Conservation (phyloP, 345 rosid species). For the Bruguiera gymnorhiza region DNA sequence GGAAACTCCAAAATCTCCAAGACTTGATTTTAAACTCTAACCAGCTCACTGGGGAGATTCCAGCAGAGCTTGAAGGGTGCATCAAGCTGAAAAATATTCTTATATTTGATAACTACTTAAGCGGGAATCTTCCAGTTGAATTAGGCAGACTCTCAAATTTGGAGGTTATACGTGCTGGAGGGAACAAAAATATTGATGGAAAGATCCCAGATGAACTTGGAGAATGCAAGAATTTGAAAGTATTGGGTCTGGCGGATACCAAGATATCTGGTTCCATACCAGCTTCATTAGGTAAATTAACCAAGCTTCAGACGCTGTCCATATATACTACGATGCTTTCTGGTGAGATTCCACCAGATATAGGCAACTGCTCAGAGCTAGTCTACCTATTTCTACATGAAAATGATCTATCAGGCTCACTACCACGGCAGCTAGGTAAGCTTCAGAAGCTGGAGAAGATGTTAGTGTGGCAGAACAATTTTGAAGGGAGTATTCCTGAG, state of each 20-base stretch:
- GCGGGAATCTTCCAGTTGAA: conserved; percentile 70
- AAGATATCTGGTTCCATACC: conserved; percentile 69
- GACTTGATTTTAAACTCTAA: conserved; percentile 68
- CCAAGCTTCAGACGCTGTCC: conserved; percentile 63
- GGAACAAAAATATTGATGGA: conserved; percentile 73
- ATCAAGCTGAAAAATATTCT: conserved; percentile 40
- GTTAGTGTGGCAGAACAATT: conserved; percentile 75
- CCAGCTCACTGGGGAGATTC: conserved; percentile 74
- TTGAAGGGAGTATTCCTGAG: conserved; percentile 72
- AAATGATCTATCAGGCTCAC: conserved; percentile 74
- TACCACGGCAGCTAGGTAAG: conserved; percentile 69
- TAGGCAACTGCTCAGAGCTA: conserved; percentile 88
- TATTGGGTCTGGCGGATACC: conserved; percentile 77
- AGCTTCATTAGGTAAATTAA: conserved; percentile 65
- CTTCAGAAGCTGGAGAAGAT: conserved; percentile 65
- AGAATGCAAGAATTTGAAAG: conserved; percentile 66
- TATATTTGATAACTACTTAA: conserved; percentile 61
- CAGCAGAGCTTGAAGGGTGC: conserved; percentile 51
- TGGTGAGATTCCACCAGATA: conserved; percentile 74
- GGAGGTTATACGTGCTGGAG: conserved; percentile 74
- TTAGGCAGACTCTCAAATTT: conserved; percentile 58
- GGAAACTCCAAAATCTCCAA: conserved; percentile 49
- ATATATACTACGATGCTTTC: conserved; percentile 72
- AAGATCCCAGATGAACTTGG: conserved; percentile 71
- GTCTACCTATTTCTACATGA: conserved; percentile 72